A percentile compares a stretch with the other conserved stretches of the same genome.
phyloP scores from a whole-genome alignment of 2,329 filamentous ascomycete genomes.

The Colletotrichum shisoi region DNA sequence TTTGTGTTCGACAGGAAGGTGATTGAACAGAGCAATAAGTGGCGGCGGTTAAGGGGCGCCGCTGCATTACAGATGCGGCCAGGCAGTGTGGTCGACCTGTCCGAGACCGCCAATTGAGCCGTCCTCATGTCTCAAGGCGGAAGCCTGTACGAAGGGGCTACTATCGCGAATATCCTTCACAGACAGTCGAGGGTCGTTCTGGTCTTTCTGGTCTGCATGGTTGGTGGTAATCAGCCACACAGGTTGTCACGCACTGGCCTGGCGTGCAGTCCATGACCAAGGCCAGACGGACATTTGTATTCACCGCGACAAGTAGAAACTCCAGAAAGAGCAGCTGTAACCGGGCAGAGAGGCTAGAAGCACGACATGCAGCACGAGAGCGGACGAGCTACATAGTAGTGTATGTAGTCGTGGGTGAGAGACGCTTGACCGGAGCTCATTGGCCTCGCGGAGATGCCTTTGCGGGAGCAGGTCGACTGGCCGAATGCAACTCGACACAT shows the following conservation, averaged over 20 bases:
- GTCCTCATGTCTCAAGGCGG: background rate
- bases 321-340: constrained; percentile 16
- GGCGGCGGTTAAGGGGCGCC: constrained; percentile 58
- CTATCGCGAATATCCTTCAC: background rate
- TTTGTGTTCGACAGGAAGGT: constrained; percentile 64
- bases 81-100: constrained; percentile 17
- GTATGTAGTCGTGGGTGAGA: constrained; percentile 17
- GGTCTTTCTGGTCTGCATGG: background rate
- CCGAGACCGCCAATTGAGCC: constrained; percentile 14
- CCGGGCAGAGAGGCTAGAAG: constrained; percentile 16
- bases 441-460: constrained; percentile 13
- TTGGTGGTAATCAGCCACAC: background rate
- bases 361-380: constrained; percentile 24
- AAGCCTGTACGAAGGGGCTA: background rate
- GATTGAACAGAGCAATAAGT: constrained; percentile 62
- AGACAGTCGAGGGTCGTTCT: background rate
- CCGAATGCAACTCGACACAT: constrained; percentile 8
- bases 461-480: constrained; percentile 13
- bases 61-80: constrained; percentile 29
- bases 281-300: background rate
- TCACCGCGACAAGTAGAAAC: background rate
- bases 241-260: background rate
- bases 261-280: background rate
- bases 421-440: constrained; percentile 18
- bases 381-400: constrained; percentile 19